phyloP scores from a whole-genome alignment of 345 rosid species.

The Geranium rotundifolium region DNA sequence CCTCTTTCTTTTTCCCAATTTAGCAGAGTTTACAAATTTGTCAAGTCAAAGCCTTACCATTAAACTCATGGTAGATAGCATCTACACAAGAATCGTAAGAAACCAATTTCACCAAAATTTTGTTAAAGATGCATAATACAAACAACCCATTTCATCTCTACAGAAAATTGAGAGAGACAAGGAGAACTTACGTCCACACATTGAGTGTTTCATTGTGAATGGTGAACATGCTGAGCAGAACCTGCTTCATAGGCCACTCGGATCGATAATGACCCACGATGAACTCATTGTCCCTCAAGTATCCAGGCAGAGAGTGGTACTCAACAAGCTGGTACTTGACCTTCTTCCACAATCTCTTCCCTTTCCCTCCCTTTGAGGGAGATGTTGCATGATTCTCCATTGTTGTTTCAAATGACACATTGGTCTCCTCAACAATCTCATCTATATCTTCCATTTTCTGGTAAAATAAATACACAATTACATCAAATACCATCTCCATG shows the following conservation, averaged over 20 bases:
- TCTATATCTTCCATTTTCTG: conserved; percentile 28
- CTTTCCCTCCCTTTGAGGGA: conserved; percentile 42
- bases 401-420: conserved; percentile 26
- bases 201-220: conserved; percentile 50
- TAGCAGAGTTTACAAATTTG: too few species aligned
- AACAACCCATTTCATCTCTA: too few species aligned
- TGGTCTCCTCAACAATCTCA: conserved; percentile 14
- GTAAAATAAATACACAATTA: background rate
- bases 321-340: conserved; percentile 28
- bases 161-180: background rate
- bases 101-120: too few species aligned
- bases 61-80: too few species aligned
- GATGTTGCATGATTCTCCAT: conserved; percentile 22
- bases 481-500: too few species aligned
- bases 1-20: too few species aligned
- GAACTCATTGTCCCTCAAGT: conserved; percentile 42
- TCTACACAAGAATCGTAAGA: too few species aligned
- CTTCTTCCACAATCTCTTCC: conserved; percentile 20
- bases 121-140: too few species aligned
- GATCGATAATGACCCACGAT: conserved; percentile 63
- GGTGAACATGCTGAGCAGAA: conserved; percentile 66
- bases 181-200: conserved; percentile 80
- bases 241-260: conserved; percentile 91
- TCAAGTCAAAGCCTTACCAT: too few species aligned
- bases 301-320: conserved; percentile 59